phyloP scores from a whole-genome alignment of 208 protist genomes.

The Trypanosomatidae sp. region DNA sequence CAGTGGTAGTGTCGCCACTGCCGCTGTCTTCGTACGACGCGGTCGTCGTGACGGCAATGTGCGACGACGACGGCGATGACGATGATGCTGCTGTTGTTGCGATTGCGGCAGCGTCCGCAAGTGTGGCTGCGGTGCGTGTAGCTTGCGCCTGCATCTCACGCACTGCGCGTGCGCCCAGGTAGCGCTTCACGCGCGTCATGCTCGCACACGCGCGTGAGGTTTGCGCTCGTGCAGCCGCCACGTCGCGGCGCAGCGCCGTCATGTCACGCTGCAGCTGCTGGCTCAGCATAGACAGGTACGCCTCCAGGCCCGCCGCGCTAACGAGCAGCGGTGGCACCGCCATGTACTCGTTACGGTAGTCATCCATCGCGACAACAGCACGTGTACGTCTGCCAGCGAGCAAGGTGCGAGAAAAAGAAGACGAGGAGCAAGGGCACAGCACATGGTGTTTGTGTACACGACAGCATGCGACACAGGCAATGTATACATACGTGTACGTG shows the following conservation, averaged over 20 bases:
- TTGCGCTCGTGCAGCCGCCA: conserved; percentile 3
- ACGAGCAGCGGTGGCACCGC: conserved; percentile 12
- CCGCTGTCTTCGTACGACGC: no score
- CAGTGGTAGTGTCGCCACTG: no score
- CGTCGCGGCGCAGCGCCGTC: conserved; percentile 1
- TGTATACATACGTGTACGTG: no score
- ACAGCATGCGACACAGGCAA: no score
- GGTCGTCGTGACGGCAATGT: not conserved
- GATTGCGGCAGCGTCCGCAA: not conserved
- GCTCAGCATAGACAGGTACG: conserved; percentile 16
- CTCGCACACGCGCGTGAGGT: conserved; percentile 5
- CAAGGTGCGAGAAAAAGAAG: no score
- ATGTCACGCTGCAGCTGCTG: conserved; percentile 11
- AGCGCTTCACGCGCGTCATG: conserved; percentile 11
- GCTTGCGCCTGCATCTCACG: conserved; percentile 10
- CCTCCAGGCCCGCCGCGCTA: conserved; percentile 16
- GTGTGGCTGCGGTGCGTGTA: not conserved
- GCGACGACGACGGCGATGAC: no score
- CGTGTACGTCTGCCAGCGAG: no score
- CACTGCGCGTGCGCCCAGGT: conserved; percentile 8
- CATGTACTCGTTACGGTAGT: conserved; percentile 2
- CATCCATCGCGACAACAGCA: no score
- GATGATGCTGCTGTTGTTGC: not conserved
- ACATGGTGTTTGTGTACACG: no score
- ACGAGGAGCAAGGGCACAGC: no score